Percentiles rank a stretch among this genome's conserved stretches.
These are phyloP conservation scores for Chalciporus chontae DNA, from an alignment of 768 basidiomycete genomes.

Conservation along the genomic window DNA sequence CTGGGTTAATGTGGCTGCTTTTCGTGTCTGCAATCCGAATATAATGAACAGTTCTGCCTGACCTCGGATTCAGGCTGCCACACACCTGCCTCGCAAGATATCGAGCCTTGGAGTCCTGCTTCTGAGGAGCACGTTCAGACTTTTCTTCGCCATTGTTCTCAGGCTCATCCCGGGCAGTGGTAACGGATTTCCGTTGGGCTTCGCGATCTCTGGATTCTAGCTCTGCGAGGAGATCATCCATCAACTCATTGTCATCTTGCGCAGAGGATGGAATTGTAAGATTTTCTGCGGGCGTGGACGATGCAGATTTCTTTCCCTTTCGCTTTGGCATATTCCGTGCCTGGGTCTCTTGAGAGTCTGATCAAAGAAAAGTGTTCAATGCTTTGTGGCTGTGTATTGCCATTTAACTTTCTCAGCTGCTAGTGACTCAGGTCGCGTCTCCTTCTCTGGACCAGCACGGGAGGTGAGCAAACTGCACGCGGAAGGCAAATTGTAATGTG, in stretches of 20 bases:
- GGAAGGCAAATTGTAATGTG: conserved; percentile 32
- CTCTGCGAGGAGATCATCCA: conserved; percentile 75
- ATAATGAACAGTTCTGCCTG: conserved; percentile 1
- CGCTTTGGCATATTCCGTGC: conserved; percentile 39
- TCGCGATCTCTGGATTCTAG: conserved; percentile 61
- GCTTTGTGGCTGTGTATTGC: neutral
- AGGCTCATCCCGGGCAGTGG: conserved; percentile 38
- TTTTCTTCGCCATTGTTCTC: conserved; percentile 22
- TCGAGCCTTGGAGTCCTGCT: conserved; percentile 58
- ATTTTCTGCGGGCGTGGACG: conserved; percentile 20
- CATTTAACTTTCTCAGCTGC: neutral
- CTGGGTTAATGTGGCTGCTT: conserved; percentile 61
- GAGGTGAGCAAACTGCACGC: conserved; percentile 33
- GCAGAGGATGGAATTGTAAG: conserved; percentile 29
- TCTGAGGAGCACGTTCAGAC: conserved; percentile 29
- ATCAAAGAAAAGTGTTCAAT: neutral
- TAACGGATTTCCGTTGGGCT: conserved; percentile 47
- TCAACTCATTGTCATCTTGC: conserved; percentile 52
- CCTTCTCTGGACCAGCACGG: conserved; percentile 33
- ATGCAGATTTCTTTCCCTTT: conserved; percentile 47
- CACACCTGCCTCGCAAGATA: conserved; percentile 71
- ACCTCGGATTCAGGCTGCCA: neutral
- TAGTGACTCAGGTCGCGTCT: too few species aligned
- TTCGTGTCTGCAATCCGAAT: conserved; percentile 53
- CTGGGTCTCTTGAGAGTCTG: too few species aligned